These are phyloP conservation scores for Heterobasidion occidentale DNA, from an alignment of 1,284 basidiomycete genomes.

Conservation along the genomic window DNA sequence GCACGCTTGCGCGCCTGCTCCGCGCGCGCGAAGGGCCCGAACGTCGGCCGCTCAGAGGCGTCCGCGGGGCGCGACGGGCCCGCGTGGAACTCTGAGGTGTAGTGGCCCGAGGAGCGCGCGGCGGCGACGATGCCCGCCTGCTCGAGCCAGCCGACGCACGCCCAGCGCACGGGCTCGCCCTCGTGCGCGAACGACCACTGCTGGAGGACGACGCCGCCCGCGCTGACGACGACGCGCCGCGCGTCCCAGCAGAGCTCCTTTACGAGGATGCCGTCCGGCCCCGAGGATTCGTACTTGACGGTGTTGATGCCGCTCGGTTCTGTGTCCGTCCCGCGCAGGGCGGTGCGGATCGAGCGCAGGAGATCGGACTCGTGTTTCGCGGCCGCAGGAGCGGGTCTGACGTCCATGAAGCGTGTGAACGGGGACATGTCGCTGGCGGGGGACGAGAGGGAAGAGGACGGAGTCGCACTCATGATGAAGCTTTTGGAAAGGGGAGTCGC, in stretches of 20 bases:
- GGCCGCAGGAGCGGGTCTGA: neutral
- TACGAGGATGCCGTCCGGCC: conserved; percentile 15
- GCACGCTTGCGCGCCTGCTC: conserved; percentile 21
- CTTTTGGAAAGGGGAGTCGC: no score
- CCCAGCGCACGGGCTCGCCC: conserved; percentile 66
- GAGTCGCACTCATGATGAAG: neutral
- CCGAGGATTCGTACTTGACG: conserved; percentile 3
- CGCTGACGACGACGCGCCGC: conserved; percentile 57
- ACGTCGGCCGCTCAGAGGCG: conserved; percentile 29
- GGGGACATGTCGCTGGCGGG: neutral
- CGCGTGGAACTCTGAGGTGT: conserved; percentile 27
- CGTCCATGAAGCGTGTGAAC: neutral
- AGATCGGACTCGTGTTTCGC: conserved; percentile 29
- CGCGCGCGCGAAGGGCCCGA: conserved; percentile 46
- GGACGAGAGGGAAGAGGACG: neutral
- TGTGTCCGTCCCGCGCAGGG: conserved; percentile 41
- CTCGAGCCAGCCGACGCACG: conserved; percentile 68
- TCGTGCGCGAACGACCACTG: conserved; percentile 72
- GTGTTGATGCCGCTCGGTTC: conserved; percentile 16
- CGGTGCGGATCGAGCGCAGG: conserved; percentile 40
- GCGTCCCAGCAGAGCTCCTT: conserved; percentile 68
- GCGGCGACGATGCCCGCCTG: conserved; percentile 28
- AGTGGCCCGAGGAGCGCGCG: conserved; percentile 24
- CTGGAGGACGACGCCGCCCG: conserved; percentile 63
- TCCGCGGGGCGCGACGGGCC: conserved; percentile 21